Percentiles rank a stretch among this genome's conserved stretches.
Evolutionary conservation across 805 yeast genomes (phyloP).

Genomic region (Ogataea trehaloabstinens): DNA sequence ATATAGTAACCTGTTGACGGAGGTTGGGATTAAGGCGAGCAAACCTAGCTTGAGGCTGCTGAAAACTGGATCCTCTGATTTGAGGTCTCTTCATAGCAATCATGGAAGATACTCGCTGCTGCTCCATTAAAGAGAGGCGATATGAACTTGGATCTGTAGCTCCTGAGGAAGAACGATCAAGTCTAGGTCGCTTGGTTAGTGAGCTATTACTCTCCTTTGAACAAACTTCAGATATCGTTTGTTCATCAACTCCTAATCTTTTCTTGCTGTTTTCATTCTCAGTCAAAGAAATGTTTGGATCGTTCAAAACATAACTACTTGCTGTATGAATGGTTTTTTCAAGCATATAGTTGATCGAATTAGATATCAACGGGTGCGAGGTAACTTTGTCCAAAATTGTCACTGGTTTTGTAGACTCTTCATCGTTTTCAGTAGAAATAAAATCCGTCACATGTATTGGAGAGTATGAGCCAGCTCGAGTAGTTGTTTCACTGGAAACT

Average conservation of each 20-base stretch:
- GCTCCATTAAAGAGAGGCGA: constrained; percentile 1
- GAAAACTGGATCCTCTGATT: background rate
- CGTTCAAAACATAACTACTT: constrained; percentile 19
- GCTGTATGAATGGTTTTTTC: constrained; percentile 34
- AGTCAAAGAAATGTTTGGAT: background rate
- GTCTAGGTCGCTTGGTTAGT: constrained; percentile 18
- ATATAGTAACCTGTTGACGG: constrained; percentile 29
- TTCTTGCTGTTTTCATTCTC: constrained; percentile 17
- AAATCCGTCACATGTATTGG: no score
- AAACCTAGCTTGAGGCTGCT: constrained; percentile 12
- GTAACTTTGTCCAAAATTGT: constrained; percentile 36
- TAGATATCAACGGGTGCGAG: constrained; percentile 36
- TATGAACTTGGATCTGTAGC: constrained; percentile 2
- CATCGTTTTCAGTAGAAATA: background rate
- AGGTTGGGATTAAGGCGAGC: constrained; percentile 16
- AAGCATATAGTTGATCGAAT: constrained; percentile 35
- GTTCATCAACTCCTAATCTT: constrained; percentile 7
- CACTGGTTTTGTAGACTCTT: background rate
- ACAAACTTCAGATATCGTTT: background rate
- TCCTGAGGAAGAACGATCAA: constrained; percentile 13
- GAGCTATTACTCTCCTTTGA: constrained; percentile 4
- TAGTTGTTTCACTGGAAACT: background rate
- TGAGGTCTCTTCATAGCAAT: background rate
- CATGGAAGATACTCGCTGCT: background rate
- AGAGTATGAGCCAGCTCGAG: background rate